These are phyloP conservation scores for Prunus yedoensis DNA, from an alignment of 331 rosid genomes.

Conservation along the genomic window DNA sequence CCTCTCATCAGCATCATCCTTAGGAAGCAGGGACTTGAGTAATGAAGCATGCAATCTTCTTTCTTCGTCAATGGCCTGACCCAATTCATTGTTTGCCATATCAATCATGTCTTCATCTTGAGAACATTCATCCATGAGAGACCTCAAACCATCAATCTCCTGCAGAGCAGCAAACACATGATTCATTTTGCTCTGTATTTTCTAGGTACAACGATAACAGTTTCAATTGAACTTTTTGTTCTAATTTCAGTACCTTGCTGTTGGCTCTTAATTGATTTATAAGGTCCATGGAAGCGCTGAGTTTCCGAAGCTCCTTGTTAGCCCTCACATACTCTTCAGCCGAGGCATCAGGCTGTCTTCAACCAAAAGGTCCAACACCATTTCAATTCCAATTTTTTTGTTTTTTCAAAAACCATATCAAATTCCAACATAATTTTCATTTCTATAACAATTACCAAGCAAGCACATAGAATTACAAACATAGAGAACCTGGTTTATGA, in stretches of 20 bases:
- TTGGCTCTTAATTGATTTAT: conserved; percentile 59
- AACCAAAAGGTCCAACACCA: conserved; percentile 31
- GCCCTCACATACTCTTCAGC: conserved; percentile 82
- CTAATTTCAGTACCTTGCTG: conserved; percentile 55
- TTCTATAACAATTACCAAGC: not conserved
- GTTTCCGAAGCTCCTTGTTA: conserved; percentile 81
- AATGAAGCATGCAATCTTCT: conserved; percentile 54
- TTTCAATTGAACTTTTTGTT: not conserved
- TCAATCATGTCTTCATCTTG: conserved; percentile 82
- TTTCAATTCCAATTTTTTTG: conserved; percentile 1
- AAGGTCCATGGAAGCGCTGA: conserved; percentile 63
- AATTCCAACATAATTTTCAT: not conserved
- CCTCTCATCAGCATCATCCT: conserved; percentile 94
- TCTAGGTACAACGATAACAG: not conserved
- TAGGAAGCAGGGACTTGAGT: conserved; percentile 76
- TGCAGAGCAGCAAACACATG: conserved; percentile 24
- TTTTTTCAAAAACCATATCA: not conserved
- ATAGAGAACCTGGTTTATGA: conserved; percentile 54
- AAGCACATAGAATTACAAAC: not conserved
- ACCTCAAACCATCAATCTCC: conserved; percentile 76
- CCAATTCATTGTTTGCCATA: conserved; percentile 72
- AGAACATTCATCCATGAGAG: conserved; percentile 57
- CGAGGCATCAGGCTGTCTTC: conserved; percentile 85
- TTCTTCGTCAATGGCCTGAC: conserved; percentile 59
- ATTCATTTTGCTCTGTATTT: not conserved